Evolutionary conservation across 2,329 filamentous ascomycete species (phyloP).

Genomic region (Neophaeococcomyces aloes): DNA sequence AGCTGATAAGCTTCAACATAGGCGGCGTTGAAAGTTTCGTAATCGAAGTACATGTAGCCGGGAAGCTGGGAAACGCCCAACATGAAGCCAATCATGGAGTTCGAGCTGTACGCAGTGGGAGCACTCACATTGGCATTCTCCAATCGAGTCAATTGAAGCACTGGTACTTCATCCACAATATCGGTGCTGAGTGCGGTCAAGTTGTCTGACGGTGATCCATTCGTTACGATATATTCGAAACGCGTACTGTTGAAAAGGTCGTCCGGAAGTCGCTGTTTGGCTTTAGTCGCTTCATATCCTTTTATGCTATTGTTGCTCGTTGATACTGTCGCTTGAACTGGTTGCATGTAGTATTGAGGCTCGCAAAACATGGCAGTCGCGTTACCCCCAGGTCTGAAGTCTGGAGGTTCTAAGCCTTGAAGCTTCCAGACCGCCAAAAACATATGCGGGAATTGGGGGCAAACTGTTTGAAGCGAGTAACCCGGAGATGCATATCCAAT

Average conservation of each 20-base stretch:
- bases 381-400: constrained; percentile 25
- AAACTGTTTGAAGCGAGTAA: background rate
- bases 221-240: constrained; percentile 30
- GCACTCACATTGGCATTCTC: constrained; percentile 14
- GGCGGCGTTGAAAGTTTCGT: constrained; percentile 23
- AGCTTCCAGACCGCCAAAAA: background rate
- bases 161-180: background rate
- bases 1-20: constrained; percentile 35
- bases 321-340: constrained; percentile 34
- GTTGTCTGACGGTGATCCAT: constrained; percentile 13
- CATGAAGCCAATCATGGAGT: constrained; percentile 31
- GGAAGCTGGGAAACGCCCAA: constrained; percentile 23
- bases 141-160: background rate
- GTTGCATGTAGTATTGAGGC: constrained; percentile 37
- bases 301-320: background rate
- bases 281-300: background rate
- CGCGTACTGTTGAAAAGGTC: constrained; percentile 29
- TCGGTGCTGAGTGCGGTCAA: too few relatives aligned
- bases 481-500: background rate
- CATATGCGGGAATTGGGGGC: background rate
- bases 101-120: constrained; percentile 20
- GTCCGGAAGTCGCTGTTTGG: constrained; percentile 12
- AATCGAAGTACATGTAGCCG: constrained; percentile 27
- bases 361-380: constrained; percentile 30
- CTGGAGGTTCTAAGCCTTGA: background rate